These are phyloP conservation scores for Hypoxylon sp. DNA, from an alignment of 2,329 filamentous ascomycete genomes.

Conservation along the genomic window DNA sequence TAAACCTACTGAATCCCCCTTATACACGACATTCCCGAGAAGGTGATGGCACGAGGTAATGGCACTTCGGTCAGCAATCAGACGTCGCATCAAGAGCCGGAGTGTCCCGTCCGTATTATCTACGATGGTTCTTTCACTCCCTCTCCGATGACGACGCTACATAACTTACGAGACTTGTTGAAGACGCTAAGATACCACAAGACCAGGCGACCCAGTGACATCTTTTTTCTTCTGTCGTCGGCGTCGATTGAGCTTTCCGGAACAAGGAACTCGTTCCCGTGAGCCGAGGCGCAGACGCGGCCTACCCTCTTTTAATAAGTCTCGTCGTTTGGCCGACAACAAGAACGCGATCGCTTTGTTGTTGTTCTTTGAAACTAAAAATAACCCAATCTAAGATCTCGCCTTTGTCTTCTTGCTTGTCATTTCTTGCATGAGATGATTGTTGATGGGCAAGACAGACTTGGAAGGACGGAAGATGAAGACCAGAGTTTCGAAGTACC, in stretches of 20 bases:
- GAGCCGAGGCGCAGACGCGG: neutral
- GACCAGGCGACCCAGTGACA: constrained; percentile 15
- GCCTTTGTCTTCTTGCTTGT: neutral
- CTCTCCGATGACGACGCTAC: constrained; percentile 4
- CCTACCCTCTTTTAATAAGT: neutral
- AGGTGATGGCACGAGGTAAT: neutral
- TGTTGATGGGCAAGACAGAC: neutral
- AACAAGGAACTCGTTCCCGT: neutral
- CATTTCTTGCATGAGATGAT: neutral
- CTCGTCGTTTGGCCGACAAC: no score
- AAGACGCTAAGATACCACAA: constrained; percentile 23
- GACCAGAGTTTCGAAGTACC: no score
- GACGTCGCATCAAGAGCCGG: neutral
- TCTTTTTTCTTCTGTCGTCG: neutral
- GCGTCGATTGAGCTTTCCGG: neutral
- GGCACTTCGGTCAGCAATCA: neutral
- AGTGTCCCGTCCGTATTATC: neutral
- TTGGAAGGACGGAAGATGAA: neutral
- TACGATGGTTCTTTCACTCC: neutral
- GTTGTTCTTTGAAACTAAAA: neutral
- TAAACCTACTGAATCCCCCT: neutral
- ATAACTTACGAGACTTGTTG: constrained; percentile 15
- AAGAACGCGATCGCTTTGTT: neutral
- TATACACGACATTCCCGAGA: neutral
- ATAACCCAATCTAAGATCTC: neutral